phyloP scores from a whole-genome alignment of 2,329 filamentous ascomycete genomes.

The Lachnellula arida region DNA sequence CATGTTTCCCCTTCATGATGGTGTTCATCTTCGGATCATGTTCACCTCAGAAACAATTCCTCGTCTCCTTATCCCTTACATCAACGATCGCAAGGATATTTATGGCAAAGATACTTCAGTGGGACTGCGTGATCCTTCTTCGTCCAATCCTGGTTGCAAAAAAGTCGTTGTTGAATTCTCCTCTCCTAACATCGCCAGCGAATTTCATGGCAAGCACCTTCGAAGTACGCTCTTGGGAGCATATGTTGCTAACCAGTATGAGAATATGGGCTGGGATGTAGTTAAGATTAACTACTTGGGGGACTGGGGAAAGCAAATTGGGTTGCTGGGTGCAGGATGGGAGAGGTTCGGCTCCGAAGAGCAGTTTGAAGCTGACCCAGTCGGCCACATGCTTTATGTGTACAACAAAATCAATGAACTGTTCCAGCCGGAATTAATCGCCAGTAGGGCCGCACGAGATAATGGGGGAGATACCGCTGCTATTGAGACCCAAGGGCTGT shows the following conservation, averaged over 20 bases:
- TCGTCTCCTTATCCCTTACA: conserved; percentile 52
- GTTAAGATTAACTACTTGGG: conserved; percentile 62
- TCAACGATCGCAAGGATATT: conserved; percentile 49
- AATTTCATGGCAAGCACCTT: conserved; percentile 61
- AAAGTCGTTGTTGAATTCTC: conserved; percentile 60
- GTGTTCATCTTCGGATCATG: conserved; percentile 61
- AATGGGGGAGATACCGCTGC: conserved; percentile 44
- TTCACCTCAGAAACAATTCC: conserved; percentile 55
- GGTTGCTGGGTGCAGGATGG: conserved; percentile 58
- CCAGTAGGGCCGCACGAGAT: conserved; percentile 30
- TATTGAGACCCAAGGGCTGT: conserved; percentile 49
- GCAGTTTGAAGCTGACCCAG: conserved; percentile 46
- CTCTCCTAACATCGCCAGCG: conserved; percentile 63
- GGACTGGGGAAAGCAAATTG: conserved; percentile 66
- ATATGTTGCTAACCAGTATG: conserved; percentile 58
- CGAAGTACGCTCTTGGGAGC: conserved; percentile 64
- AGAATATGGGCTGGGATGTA: conserved; percentile 42
- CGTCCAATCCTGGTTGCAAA: conserved; percentile 20
- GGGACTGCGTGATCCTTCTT: conserved; percentile 51
- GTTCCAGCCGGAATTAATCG: conserved; percentile 47
- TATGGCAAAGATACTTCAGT: conserved; percentile 57
- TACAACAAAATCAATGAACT: conserved; percentile 60
- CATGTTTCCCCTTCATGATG: conserved; percentile 34
- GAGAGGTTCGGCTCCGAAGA: conserved; percentile 50
- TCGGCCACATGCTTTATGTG: conserved; percentile 57